Evolutionary conservation across 2,329 filamentous ascomycete genomes (phyloP).

Genomic region (Colletotrichum echinochloae): DNA sequence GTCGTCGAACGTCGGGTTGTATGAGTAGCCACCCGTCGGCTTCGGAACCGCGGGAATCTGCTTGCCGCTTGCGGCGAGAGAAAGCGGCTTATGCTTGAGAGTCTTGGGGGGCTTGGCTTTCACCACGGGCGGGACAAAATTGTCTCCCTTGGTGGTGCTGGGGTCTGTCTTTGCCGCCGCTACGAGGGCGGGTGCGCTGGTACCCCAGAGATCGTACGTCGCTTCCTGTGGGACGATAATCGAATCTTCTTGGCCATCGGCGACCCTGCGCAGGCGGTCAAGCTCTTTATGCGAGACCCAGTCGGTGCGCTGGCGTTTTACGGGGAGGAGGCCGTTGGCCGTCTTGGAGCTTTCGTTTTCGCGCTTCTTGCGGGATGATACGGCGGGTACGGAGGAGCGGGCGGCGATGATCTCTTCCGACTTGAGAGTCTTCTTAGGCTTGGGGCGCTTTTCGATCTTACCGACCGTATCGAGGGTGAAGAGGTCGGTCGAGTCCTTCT

Average conservation of each 20-base stretch:
- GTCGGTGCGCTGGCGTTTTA: constrained; percentile 81
- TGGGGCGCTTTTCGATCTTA: constrained; percentile 73
- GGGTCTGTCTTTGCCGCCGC: constrained; percentile 49
- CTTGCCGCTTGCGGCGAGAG: constrained; percentile 86
- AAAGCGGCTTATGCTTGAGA: constrained; percentile 80
- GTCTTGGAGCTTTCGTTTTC: constrained; percentile 66
- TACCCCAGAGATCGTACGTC: constrained; percentile 83
- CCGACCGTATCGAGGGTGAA: constrained; percentile 86
- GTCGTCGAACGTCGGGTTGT: constrained; percentile 90
- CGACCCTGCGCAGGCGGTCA: constrained; percentile 79
- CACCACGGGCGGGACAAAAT: constrained; percentile 75
- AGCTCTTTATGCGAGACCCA: constrained; percentile 91
- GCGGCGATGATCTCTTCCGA: constrained; percentile 91
- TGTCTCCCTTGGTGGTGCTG: constrained; percentile 54
- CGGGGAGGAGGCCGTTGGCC: constrained; percentile 77
- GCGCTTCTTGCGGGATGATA: constrained; percentile 80
- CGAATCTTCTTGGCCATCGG: constrained; percentile 75
- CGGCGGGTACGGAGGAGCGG: constrained; percentile 83
- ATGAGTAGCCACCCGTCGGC: constrained; percentile 86
- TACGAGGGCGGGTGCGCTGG: constrained; percentile 49
- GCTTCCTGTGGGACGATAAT: constrained; percentile 69
- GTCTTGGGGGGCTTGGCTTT: constrained; percentile 80
- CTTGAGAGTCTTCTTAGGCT: constrained; percentile 82
- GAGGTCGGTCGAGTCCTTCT: constrained; percentile 84
- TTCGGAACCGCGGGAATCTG: constrained; percentile 80